A percentile compares a stretch with the other conserved stretches of the same genome.
These are phyloP conservation scores for Xylaria scruposa DNA, from an alignment of 495 filamentous ascomycete species.

Conservation along the genomic window DNA sequence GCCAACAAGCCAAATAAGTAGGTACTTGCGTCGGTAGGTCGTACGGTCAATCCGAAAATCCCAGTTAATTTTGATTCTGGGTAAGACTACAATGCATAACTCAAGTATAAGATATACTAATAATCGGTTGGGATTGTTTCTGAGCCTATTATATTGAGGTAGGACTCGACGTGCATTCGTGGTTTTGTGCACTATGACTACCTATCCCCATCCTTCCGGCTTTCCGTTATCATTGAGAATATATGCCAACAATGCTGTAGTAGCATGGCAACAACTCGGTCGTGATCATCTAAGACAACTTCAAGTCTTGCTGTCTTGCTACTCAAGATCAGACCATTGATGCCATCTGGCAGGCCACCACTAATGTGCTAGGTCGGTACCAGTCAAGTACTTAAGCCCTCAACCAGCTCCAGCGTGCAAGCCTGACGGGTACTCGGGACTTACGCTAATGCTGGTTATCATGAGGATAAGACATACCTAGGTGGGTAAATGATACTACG, in stretches of 20 bases:
- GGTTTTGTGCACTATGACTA: neutral
- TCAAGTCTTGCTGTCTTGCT: neutral
- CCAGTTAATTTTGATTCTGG: neutral
- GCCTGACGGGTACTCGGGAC: neutral
- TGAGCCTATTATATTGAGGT: neutral
- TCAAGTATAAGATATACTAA: too few relatives aligned
- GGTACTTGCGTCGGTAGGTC: neutral
- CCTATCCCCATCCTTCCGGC: neutral
- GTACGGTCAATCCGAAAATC: neutral
- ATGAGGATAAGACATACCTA: neutral
- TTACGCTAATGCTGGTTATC: neutral
- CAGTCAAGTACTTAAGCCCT: neutral
- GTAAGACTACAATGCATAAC: too few relatives aligned
- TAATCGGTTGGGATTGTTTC: too few relatives aligned
- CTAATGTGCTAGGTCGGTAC: constrained; percentile 1
- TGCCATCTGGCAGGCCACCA: neutral
- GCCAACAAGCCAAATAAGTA: neutral
- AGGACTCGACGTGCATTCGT: neutral
- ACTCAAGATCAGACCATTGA: constrained; percentile 9
- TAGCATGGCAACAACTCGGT: neutral
- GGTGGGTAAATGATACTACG: neutral
- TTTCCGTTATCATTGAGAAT: neutral
- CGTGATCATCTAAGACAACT: constrained; percentile 7
- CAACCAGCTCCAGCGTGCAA: neutral
- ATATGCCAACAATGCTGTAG: constrained; percentile 11